A percentile compares a stretch with the other conserved stretches of the same genome.
phyloP scores from a whole-genome alignment of 1,284 basidiomycete genomes.

The Crepidotus sp. region DNA sequence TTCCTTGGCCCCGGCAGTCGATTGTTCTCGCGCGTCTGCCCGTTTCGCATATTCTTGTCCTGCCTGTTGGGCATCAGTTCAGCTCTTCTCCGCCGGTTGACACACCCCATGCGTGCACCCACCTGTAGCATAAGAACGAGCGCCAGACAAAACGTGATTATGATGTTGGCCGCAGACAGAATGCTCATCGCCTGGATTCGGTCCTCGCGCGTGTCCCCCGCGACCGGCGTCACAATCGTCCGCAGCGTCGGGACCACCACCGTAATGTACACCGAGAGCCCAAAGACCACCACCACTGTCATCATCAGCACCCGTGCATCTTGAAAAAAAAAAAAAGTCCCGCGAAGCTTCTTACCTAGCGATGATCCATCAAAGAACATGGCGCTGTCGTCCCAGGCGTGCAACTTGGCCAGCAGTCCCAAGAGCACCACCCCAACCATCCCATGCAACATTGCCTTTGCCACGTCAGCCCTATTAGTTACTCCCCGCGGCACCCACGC shows the following conservation, averaged over 20 bases:
- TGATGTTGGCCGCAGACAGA: constrained; percentile 76
- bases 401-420: constrained; percentile 67
- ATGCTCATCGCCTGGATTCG: constrained; percentile 71
- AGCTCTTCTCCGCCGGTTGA: constrained; percentile 11
- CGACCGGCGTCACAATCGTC: constrained; percentile 55
- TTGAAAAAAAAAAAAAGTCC: constrained; percentile 1
- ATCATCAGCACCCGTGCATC: constrained; percentile 5
- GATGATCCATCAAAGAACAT: constrained; percentile 87
- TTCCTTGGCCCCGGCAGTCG: constrained; percentile 33
- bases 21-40: constrained; percentile 52
- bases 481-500: background rate
- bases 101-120: constrained; percentile 20
- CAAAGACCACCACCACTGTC: constrained; percentile 66
- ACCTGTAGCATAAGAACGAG: constrained; percentile 69
- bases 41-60: constrained; percentile 81
- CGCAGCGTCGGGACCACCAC: constrained; percentile 72
- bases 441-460: constrained; percentile 73
- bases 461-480: background rate
- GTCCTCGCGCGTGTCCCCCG: constrained; percentile 53
- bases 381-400: constrained; percentile 83
- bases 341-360: constrained; percentile 37
- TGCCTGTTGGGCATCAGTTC: constrained; percentile 40
- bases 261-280: constrained; percentile 68
- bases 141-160: constrained; percentile 61
- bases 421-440: constrained; percentile 70